Evolutionary conservation across 768 basidiomycete species (phyloP).

Genomic region (Leccinellum luteum): DNA sequence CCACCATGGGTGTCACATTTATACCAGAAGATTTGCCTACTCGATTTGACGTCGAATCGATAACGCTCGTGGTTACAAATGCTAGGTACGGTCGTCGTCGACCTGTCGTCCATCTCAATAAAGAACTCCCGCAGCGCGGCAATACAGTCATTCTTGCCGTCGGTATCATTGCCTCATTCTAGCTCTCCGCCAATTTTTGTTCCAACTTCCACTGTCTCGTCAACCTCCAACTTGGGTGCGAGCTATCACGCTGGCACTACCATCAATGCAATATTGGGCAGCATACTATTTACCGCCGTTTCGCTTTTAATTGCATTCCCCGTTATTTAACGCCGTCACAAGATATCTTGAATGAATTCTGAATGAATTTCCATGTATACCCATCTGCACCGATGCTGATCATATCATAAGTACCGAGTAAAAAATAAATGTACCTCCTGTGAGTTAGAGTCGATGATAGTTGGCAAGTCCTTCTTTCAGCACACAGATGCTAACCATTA

Average conservation of each 20-base stretch:
- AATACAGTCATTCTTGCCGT: slow-evolving; percentile 28
- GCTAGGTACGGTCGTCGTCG: slow-evolving; percentile 29
- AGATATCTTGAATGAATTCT: no score
- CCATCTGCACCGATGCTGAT: no score
- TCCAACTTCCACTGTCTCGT: slow-evolving; percentile 8
- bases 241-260: slow-evolving; percentile 8
- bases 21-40: slow-evolving; percentile 25
- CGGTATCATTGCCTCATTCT: slow-evolving; percentile 20
- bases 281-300: slow-evolving; percentile 12
- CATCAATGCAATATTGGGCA: slow-evolving; percentile 16
- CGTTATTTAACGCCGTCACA: slow-evolving; percentile 9
- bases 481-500: no score
- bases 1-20: slow-evolving; percentile 44
- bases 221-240: slow-evolving; percentile 1
- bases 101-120: neutral
- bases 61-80: slow-evolving; percentile 38
- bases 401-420: no score
- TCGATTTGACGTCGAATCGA: slow-evolving; percentile 38
- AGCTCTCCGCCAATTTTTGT: slow-evolving; percentile 20
- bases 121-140: slow-evolving; percentile 14
- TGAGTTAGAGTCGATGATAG: no score
- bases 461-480: no score
- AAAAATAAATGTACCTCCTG: no score
- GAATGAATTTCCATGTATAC: no score
- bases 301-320: slow-evolving; percentile 5